These are phyloP conservation scores for Brasenia schreberi DNA, from an alignment of 164 flowering plant genomes.

Conservation along the genomic window DNA sequence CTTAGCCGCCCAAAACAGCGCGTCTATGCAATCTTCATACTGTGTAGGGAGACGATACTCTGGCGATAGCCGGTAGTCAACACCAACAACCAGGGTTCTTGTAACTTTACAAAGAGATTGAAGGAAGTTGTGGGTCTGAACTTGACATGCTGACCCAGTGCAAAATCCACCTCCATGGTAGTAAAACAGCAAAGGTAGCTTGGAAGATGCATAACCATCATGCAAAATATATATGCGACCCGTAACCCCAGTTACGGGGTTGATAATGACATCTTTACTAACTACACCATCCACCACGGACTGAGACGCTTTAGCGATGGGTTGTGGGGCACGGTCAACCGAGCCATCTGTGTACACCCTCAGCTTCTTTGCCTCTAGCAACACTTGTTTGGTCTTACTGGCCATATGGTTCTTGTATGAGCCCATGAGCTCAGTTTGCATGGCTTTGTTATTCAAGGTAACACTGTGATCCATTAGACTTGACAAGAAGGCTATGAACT, in stretches of 20 bases:
- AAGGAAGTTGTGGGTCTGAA: neutral
- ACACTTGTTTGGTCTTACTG: neutral
- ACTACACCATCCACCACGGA: neutral
- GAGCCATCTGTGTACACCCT: neutral
- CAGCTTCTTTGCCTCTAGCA: neutral
- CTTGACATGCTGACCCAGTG: neutral
- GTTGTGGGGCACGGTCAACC: neutral
- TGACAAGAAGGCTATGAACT: neutral
- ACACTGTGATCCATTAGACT: neutral
- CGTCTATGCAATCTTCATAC: neutral
- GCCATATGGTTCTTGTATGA: too few relatives aligned
- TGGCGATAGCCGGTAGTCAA: neutral
- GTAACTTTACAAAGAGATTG: neutral
- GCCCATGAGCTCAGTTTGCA: too few relatives aligned
- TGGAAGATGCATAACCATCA: neutral
- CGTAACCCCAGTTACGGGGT: neutral
- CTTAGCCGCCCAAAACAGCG: neutral
- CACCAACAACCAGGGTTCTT: neutral
- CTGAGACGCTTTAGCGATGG: neutral
- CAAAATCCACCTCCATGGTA: neutral
- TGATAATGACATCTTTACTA: neutral
- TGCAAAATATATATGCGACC: neutral
- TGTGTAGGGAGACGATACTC: neutral
- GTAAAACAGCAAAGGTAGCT: neutral
- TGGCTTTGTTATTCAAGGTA: too few relatives aligned